phyloP scores from a whole-genome alignment of 306 rosid genomes.

The Sindora glabra region DNA sequence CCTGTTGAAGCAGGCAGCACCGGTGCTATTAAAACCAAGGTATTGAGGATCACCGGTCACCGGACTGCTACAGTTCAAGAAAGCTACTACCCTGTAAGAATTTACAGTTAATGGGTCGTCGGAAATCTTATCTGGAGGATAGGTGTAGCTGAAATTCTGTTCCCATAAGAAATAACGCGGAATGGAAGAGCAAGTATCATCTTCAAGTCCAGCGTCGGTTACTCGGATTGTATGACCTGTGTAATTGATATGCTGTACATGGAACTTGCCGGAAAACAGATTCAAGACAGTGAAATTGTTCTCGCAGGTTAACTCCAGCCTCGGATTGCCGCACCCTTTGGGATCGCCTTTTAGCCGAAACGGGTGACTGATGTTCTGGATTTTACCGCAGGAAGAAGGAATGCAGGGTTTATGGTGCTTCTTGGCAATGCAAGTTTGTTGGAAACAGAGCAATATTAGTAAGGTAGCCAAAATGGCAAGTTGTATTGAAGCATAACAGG shows the following conservation, averaged over 20 bases:
- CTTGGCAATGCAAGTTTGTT: too few species aligned
- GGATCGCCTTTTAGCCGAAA: not conserved
- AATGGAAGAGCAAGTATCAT: slow-evolving; percentile 2
- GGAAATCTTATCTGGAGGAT: too few species aligned
- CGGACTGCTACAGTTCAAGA: slow-evolving; percentile 8
- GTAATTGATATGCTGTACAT: not conserved
- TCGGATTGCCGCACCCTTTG: not conserved
- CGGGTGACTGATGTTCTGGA: not conserved
- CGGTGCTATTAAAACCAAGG: not conserved
- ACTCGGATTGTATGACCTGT: not conserved
- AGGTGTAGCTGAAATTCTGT: not conserved
- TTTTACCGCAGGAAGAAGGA: not conserved
- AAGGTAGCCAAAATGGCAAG: too few species aligned
- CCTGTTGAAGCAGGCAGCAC: not conserved
- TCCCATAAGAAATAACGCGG: slow-evolving; percentile 10
- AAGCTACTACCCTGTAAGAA: too few species aligned
- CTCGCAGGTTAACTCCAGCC: not conserved
- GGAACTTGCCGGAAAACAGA: not conserved
- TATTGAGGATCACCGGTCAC: not conserved
- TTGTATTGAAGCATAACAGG: too few species aligned
- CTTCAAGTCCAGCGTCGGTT: slow-evolving; percentile 9
- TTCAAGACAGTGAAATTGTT: not conserved
- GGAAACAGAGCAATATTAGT: too few species aligned
- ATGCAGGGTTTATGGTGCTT: not conserved
- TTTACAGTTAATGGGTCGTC: too few species aligned